phyloP scores from a whole-genome alignment of 2,329 filamentous ascomycete species.

The Aspergillus japonicus region DNA sequence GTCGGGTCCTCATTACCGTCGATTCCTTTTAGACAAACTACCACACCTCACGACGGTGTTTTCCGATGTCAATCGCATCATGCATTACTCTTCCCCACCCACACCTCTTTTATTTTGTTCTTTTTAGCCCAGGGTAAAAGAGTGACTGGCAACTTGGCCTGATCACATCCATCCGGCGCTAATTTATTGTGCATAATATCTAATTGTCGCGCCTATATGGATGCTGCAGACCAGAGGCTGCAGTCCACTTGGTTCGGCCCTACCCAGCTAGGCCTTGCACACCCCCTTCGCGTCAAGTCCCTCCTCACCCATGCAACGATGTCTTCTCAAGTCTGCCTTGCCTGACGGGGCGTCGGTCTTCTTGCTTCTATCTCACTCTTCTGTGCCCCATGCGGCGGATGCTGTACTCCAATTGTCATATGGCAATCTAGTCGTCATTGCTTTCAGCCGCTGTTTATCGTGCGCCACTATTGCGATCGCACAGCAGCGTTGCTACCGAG shows the following conservation, averaged over 20 bases:
- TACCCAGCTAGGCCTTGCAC: constrained; percentile 17
- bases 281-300: constrained; percentile 13
- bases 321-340: constrained; percentile 38
- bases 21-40: neutral
- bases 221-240: constrained; percentile 28
- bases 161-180: constrained; percentile 32
- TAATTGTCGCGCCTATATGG: constrained; percentile 25
- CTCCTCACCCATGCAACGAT: constrained; percentile 26
- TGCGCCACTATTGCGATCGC: constrained; percentile 22
- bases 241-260: constrained; percentile 27
- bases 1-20: neutral
- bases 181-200: constrained; percentile 27
- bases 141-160: constrained; percentile 24
- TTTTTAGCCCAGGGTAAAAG: constrained; percentile 6
- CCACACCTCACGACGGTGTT: neutral
- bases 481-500: constrained; percentile 26
- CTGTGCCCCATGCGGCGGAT: constrained; percentile 27
- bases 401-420: constrained; percentile 29
- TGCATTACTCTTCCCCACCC: neutral
- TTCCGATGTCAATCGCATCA: constrained; percentile 14
- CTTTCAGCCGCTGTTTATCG: constrained; percentile 31
- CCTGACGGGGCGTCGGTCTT: constrained; percentile 30
- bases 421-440: constrained; percentile 19
- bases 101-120: neutral
- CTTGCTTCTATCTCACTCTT: constrained; percentile 25